Conservation (phyloP, 306 rosid genomes). For the Canavalia ensiformis region DNA sequence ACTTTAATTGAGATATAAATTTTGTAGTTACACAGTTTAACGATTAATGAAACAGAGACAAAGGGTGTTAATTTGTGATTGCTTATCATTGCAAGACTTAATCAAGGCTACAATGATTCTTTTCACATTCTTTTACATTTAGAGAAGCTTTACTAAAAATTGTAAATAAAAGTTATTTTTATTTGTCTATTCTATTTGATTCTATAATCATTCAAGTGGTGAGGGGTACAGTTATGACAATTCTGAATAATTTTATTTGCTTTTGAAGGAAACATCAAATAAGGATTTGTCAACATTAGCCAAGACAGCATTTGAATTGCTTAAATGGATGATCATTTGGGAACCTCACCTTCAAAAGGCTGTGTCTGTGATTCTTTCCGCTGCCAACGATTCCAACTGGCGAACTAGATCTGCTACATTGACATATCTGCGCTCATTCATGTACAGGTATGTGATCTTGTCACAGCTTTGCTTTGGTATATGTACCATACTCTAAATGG, state of each 20-base stretch:
- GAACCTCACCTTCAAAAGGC: slow-evolving; percentile 84
- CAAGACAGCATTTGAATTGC: slow-evolving; percentile 87
- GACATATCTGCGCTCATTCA: slow-evolving; percentile 92
- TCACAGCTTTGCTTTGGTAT: slow-evolving; percentile 42
- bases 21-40: slow-evolving; percentile 6
- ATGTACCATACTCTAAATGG: slow-evolving; percentile 28
- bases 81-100: slow-evolving; percentile 17
- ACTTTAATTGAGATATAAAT: slow-evolving; percentile 15
- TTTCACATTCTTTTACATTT: slow-evolving; percentile 35
- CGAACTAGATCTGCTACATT: slow-evolving; percentile 92
- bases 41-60: slow-evolving; percentile 30
- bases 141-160: slow-evolving; percentile 2
- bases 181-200: slow-evolving; percentile 26
- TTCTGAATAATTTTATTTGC: slow-evolving; percentile 50
- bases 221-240: slow-evolving; percentile 27
- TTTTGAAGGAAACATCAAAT: slow-evolving; percentile 91
- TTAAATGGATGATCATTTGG: slow-evolving; percentile 94
- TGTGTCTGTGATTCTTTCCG: slow-evolving; percentile 81
- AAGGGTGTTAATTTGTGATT: neutral
- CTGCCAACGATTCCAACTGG: slow-evolving; percentile 93
- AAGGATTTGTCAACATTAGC: slow-evolving; percentile 97
- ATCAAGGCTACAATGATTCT: slow-evolving; percentile 31
- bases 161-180: neutral
- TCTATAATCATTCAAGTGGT: slow-evolving; percentile 20
- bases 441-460: slow-evolving; percentile 80